Conservation (phyloP, 1,284 basidiomycete species). For the Entoloma clypeatum region DNA sequence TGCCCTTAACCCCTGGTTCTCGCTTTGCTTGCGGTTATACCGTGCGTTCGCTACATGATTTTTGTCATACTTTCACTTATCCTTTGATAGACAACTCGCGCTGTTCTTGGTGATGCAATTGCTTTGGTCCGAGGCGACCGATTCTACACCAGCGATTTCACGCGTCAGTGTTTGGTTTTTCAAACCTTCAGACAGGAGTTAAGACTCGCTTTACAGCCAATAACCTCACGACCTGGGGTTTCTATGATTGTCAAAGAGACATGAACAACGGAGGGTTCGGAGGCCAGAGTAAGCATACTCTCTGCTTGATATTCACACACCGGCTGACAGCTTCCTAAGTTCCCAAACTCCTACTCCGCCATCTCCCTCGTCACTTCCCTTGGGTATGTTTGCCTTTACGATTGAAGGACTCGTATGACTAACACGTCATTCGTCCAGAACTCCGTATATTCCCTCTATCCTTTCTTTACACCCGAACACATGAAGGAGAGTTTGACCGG, state of each 20-base stretch:
- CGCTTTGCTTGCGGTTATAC: conserved; percentile 47
- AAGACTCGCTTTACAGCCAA: conserved; percentile 23
- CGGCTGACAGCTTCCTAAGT: conserved; percentile 22
- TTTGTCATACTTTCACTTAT: no score
- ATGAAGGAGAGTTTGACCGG: conserved; percentile 41
- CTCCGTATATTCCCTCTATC: conserved; percentile 43
- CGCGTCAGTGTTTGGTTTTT: no score
- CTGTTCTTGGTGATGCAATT: conserved; percentile 50
- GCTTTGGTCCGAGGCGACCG: conserved; percentile 44
- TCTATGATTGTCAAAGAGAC: conserved; percentile 39
- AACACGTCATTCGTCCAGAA: conserved; percentile 25
- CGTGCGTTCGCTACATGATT: conserved; percentile 25
- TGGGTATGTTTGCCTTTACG: conserved; percentile 27
- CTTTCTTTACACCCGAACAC: conserved; percentile 49
- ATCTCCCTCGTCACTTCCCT: conserved; percentile 46
- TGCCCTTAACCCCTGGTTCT: conserved; percentile 42
- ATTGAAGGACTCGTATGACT: not conserved
- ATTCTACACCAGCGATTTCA: conserved; percentile 45
- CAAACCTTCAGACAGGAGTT: no score
- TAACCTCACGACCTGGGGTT: conserved; percentile 51
- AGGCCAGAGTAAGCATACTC: conserved; percentile 27
- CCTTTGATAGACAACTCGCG: conserved; percentile 33
- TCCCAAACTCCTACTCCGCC: conserved; percentile 43
- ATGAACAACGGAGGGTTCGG: conserved; percentile 35
- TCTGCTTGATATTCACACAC: not conserved